Conservation (phyloP, 441 rosid species). For the Syzygium malaccense region DNA sequence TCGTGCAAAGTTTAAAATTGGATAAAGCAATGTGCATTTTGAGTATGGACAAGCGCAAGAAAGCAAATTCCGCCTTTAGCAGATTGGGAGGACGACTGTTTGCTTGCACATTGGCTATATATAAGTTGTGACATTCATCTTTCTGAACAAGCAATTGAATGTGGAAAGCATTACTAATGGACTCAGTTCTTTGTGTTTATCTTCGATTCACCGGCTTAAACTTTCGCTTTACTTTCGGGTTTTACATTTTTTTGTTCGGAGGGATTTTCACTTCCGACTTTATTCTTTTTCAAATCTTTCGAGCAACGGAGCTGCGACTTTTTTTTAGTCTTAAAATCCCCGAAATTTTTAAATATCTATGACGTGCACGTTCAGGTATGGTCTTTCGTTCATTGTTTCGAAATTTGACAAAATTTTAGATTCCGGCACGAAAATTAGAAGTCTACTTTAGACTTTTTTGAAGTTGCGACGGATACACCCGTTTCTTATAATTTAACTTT, state of each 20-base stretch:
- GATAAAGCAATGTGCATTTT: background rate
- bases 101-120: background rate
- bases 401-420: background rate
- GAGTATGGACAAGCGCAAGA: background rate
- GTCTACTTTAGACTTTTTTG: background rate
- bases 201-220: background rate
- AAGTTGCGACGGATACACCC: accelerated
- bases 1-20: background rate
- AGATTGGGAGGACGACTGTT: background rate
- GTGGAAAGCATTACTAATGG: background rate
- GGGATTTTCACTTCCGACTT: background rate
- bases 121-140: background rate
- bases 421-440: accelerated
- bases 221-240: background rate
- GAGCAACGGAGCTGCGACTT: accelerated
- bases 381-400: background rate
- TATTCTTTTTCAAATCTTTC: background rate
- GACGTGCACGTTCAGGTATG: accelerated
- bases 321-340: background rate
- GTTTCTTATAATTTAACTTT: background rate
- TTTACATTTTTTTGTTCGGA: background rate
- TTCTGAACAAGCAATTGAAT: background rate
- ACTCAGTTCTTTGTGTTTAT: background rate
- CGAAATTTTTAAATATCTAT: background rate
- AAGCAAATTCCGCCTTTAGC: background rate